Conservation (phyloP, 345 rosid genomes). For the Eucalyptus pauciflora region DNA sequence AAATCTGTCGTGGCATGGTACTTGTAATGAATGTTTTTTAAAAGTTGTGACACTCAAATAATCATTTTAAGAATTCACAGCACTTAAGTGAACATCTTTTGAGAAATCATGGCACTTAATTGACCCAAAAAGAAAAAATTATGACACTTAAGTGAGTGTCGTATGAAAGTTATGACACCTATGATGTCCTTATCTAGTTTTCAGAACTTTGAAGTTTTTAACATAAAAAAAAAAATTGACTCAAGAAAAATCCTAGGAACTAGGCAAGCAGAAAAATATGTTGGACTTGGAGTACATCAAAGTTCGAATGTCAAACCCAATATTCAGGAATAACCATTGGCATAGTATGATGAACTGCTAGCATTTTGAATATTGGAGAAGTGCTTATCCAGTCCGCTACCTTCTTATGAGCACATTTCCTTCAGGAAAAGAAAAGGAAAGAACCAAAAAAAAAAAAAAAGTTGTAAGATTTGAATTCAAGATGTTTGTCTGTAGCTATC, state of each 20-base stretch:
- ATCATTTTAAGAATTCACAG: accelerated
- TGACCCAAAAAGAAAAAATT: no score
- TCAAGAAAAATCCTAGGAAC: background rate
- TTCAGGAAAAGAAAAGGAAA: background rate
- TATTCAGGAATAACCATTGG: background rate
- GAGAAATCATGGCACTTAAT: accelerated
- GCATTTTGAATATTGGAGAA: background rate
- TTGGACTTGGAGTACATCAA: background rate
- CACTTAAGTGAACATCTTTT: no score
- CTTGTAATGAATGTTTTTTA: background rate
- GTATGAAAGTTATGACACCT: accelerated
- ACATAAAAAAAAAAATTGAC: background rate
- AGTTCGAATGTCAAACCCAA: background rate
- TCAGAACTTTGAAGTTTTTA: background rate
- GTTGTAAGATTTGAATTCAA: background rate
- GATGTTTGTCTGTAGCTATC: background rate
- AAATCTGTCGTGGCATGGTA: background rate
- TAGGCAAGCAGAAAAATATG: background rate
- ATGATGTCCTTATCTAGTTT: accelerated
- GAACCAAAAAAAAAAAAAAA: background rate
- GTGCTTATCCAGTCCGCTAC: background rate
- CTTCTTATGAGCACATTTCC: background rate
- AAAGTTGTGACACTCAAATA: background rate
- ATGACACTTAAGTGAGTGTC: accelerated
- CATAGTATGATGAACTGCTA: background rate